These are phyloP conservation scores for Globisporangium acanthophoron DNA, from an alignment of 352 stramenopile species.

Conservation along the genomic window DNA sequence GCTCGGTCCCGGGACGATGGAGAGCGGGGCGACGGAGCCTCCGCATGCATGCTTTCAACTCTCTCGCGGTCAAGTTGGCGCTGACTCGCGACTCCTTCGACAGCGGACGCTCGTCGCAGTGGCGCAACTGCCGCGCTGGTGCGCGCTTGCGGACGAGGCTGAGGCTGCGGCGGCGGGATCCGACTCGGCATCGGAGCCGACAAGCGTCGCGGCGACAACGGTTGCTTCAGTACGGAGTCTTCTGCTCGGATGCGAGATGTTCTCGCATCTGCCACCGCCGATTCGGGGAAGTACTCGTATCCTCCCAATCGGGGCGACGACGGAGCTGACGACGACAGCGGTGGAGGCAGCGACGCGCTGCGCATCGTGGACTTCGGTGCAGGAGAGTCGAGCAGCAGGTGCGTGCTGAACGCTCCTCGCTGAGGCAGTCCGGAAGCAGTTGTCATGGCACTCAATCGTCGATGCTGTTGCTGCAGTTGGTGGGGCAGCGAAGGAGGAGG, in stretches of 20 bases:
- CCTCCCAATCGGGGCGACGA: conserved; percentile 2
- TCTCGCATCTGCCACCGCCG: neutral
- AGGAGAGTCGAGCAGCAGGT: conserved; percentile 17
- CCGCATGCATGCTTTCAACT: neutral
- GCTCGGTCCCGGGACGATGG: neutral
- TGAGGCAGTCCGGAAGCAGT: conserved; percentile 13
- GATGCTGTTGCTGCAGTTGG: conserved; percentile 1
- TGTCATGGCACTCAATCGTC: neutral
- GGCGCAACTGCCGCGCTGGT: neutral
- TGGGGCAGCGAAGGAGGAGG: neutral
- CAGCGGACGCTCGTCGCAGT: neutral
- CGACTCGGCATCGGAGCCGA: neutral
- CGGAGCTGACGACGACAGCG: conserved; percentile 2
- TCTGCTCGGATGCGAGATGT: neutral
- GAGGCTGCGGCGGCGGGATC: conserved; percentile 3
- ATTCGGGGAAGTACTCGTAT: conserved; percentile 9
- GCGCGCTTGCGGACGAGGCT: neutral
- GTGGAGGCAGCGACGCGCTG: conserved; percentile 9
- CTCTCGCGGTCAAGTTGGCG: neutral
- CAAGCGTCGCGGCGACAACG: neutral
- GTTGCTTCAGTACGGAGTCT: neutral
- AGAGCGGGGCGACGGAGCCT: neutral
- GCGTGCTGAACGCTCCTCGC: conserved; percentile 33
- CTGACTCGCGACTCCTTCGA: neutral
- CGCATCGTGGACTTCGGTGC: neutral